Evolutionary conservation across 164 flowering plant species (phyloP).

Genomic region (Vitis labrusca): DNA sequence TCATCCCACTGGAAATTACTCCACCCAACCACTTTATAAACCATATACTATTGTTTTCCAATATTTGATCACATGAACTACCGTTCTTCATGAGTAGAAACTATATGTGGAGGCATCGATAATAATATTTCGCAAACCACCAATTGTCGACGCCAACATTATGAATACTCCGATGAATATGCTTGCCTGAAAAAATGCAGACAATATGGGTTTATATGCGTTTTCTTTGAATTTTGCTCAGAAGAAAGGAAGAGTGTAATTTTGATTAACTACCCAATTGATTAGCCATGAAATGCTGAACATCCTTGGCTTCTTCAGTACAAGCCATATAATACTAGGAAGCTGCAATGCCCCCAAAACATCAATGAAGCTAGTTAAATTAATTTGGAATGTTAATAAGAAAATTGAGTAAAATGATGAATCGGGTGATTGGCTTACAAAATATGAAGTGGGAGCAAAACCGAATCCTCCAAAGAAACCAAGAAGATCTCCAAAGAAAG

Average conservation of each 20-base stretch:
- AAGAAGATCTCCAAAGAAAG: slow-evolving; percentile 93
- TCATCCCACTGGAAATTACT: no score
- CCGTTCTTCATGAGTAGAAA: slow-evolving; percentile 46
- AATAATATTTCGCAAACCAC: slow-evolving; percentile 75
- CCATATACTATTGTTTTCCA: not conserved
- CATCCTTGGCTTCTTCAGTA: slow-evolving; percentile 68
- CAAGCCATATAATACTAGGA: slow-evolving; percentile 79
- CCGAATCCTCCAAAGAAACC: slow-evolving; percentile 98
- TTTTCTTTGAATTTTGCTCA: not conserved
- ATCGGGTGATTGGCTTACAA: slow-evolving; percentile 46
- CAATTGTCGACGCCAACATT: slow-evolving; percentile 82
- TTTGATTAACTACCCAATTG: slow-evolving; percentile 65
- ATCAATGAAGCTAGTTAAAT: not conserved
- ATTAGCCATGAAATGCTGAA: slow-evolving; percentile 68
- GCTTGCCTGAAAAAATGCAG: slow-evolving; percentile 41
- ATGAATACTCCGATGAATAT: slow-evolving; percentile 72
- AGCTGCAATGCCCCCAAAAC: slow-evolving; percentile 43
- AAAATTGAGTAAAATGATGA: not conserved
- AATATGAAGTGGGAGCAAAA: slow-evolving; percentile 85
- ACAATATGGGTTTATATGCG: not conserved
- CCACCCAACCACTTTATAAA: no score
- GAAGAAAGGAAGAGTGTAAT: not conserved
- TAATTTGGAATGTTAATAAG: not conserved
- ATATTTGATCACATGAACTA: not conserved
- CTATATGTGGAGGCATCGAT: slow-evolving; percentile 68